These are phyloP conservation scores for Globisporangium megalacanthum DNA, from an alignment of 352 stramenopile genomes.

Conservation along the genomic window DNA sequence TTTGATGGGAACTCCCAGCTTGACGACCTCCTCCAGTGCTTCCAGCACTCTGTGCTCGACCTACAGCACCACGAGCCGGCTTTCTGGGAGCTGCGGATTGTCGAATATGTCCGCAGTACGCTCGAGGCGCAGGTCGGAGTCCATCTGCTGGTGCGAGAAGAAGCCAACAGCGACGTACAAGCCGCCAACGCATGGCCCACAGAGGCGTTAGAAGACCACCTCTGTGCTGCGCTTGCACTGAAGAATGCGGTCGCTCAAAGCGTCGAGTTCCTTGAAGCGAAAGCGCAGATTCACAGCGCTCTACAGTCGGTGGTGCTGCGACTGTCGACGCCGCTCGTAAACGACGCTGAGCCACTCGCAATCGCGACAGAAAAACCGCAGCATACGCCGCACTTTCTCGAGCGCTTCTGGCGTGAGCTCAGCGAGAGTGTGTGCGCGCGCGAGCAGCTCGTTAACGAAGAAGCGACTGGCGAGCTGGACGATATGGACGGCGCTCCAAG, in stretches of 20 bases:
- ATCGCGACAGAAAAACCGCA: too few species aligned
- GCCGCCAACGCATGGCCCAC: background rate
- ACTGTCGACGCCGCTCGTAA: background rate
- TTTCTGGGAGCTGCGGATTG: constrained; percentile 51
- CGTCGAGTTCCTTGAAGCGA: background rate
- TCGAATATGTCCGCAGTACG: constrained; percentile 28
- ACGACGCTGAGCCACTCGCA: background rate
- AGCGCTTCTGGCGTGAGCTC: constrained; percentile 4
- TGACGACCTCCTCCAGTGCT: constrained; percentile 20
- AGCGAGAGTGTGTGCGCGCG: background rate
- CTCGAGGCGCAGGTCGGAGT: constrained; percentile 12
- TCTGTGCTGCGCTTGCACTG: too few species aligned
- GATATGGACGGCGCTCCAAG: constrained; percentile 8
- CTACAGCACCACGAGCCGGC: constrained; percentile 31
- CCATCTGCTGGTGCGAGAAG: background rate
- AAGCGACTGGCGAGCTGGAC: background rate
- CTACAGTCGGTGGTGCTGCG: constrained; percentile 7
- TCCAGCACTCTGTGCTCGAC: constrained; percentile 24
- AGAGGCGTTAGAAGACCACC: background rate
- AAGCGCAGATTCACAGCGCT: constrained; percentile 5
- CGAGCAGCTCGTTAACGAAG: background rate
- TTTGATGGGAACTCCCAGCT: constrained; percentile 14
- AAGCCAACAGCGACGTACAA: background rate
- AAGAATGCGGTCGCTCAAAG: background rate
- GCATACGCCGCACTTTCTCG: constrained; percentile 2